Conservation (phyloP, 1,139 yeast species). For the Yamadazyma atmosphaerica region DNA sequence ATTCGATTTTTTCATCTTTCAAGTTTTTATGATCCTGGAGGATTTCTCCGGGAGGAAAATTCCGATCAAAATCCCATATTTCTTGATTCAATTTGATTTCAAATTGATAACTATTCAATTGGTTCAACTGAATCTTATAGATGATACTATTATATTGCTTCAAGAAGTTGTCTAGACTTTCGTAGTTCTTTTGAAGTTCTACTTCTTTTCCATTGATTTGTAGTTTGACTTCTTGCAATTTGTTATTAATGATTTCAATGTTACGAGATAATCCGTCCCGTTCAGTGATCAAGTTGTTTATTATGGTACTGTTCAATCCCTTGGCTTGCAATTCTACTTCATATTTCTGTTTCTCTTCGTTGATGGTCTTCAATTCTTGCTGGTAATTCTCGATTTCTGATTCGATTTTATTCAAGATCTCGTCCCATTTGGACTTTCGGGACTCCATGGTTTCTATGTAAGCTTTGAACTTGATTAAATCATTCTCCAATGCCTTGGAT, state of each 20-base stretch:
- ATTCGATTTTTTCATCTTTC: constrained; percentile 38
- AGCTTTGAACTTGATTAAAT: constrained; percentile 66
- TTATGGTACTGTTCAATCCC: constrained; percentile 61
- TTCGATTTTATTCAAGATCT: constrained; percentile 53
- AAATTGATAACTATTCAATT: constrained; percentile 19
- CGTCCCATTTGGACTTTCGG: constrained; percentile 65
- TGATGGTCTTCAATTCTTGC: constrained; percentile 41
- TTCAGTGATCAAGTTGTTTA: constrained; percentile 62
- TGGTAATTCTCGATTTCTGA: constrained; percentile 53
- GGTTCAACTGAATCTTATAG: constrained; percentile 40
- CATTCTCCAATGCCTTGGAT: constrained; percentile 67
- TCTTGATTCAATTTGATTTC: constrained; percentile 32
- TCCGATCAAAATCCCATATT: constrained; percentile 18
- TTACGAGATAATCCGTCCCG: constrained; percentile 57
- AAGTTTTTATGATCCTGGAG: constrained; percentile 29
- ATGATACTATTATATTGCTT: constrained; percentile 58
- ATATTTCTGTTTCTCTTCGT: constrained; percentile 45
- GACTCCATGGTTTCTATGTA: constrained; percentile 68
- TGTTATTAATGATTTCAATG: constrained; percentile 51
- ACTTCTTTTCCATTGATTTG: constrained; percentile 47
- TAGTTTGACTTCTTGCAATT: constrained; percentile 35
- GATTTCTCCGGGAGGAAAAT: constrained; percentile 30
- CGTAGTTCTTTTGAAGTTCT: constrained; percentile 48
- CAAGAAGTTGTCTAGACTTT: constrained; percentile 50
- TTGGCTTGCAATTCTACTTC: constrained; percentile 50